Conservation (phyloP, 2,329 filamentous ascomycete species). For the Pseudopithomyces maydicus region DNA sequence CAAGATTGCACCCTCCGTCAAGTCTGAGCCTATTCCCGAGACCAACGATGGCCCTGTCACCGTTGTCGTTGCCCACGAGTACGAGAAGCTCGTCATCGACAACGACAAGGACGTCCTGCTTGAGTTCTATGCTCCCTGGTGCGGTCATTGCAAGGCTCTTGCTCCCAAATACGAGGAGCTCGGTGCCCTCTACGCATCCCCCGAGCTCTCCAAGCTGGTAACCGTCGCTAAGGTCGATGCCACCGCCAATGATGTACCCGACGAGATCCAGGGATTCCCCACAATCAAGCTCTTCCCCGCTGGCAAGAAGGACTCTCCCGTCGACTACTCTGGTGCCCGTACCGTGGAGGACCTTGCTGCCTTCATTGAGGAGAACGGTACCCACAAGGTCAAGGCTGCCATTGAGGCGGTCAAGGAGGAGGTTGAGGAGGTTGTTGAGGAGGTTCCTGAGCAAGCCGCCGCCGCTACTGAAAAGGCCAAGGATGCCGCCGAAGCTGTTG, state of each 20-base stretch:
- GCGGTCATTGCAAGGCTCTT: conserved; percentile 72
- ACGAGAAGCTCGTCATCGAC: conserved; percentile 88
- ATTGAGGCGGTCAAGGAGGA: conserved; percentile 64
- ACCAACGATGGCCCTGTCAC: conserved; percentile 87
- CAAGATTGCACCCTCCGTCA: conserved; percentile 94
- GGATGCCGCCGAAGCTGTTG: conserved; percentile 22
- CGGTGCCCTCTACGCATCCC: conserved; percentile 59
- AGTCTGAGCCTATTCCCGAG: conserved; percentile 96
- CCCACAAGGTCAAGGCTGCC: conserved; percentile 75
- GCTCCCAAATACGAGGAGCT: conserved; percentile 72
- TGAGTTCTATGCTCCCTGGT: conserved; percentile 96
- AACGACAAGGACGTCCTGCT: conserved; percentile 95
- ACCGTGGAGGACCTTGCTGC: conserved; percentile 88
- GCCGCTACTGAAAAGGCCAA: conserved; percentile 42
- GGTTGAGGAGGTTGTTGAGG: conserved; percentile 50
- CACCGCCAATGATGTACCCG: conserved; percentile 92
- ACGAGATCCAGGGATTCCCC: conserved; percentile 96
- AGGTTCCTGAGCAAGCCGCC: conserved; percentile 47
- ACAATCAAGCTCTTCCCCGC: conserved; percentile 98
- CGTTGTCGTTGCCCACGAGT: conserved; percentile 90
- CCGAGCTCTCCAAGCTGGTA: conserved; percentile 62
- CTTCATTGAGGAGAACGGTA: conserved; percentile 95
- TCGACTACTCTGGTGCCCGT: conserved; percentile 87
- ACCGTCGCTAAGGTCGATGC: conserved; percentile 90
- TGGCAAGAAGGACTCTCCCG: conserved; percentile 80